These are phyloP conservation scores for Cytospora schulzeri DNA, from an alignment of 2,329 filamentous ascomycete species.

Conservation along the genomic window DNA sequence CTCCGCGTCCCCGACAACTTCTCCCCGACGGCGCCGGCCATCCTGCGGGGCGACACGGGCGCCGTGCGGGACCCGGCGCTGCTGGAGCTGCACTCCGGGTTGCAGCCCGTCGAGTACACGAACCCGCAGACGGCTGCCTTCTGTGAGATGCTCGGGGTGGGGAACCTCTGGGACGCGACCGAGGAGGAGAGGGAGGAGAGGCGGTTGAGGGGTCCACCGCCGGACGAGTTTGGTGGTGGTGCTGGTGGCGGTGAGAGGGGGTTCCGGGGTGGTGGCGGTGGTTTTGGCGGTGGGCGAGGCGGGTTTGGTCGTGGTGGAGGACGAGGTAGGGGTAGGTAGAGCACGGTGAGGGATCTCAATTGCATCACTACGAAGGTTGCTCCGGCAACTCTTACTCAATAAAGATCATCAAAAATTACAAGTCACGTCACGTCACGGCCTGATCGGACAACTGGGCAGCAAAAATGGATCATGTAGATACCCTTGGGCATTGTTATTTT, in stretches of 20 bases:
- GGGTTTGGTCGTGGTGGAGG: constrained; percentile 40
- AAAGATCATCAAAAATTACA: neutral
- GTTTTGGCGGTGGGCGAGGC: constrained; percentile 36
- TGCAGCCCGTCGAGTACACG: constrained; percentile 78
- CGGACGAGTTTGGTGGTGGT: constrained; percentile 40
- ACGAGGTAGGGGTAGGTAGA: constrained; percentile 39
- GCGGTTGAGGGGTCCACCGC: constrained; percentile 58
- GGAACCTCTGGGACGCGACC: constrained; percentile 74
- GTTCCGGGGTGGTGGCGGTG: constrained; percentile 33
- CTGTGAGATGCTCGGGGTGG: constrained; percentile 75
- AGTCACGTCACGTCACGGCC: neutral
- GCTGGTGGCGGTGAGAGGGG: constrained; percentile 24
- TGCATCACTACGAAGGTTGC: neutral
- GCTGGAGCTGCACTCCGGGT: constrained; percentile 41
- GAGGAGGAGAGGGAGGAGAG: constrained; percentile 68
- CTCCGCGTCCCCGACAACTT: constrained; percentile 80
- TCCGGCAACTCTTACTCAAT: neutral
- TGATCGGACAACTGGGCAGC: neutral
- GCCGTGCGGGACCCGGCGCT: constrained; percentile 32
- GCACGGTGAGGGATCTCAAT: constrained; percentile 38
- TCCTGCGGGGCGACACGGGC: constrained; percentile 60
- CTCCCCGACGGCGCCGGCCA: constrained; percentile 70
- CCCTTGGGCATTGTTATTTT: constrained; percentile 4
- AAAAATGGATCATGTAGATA: constrained; percentile 8
- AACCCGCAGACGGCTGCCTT: constrained; percentile 85